A percentile compares a stretch with the other conserved stretches of the same genome.
These are phyloP conservation scores for Pseudogymnoascus sp. DNA, from an alignment of 2,329 filamentous ascomycete genomes.

Conservation along the genomic window DNA sequence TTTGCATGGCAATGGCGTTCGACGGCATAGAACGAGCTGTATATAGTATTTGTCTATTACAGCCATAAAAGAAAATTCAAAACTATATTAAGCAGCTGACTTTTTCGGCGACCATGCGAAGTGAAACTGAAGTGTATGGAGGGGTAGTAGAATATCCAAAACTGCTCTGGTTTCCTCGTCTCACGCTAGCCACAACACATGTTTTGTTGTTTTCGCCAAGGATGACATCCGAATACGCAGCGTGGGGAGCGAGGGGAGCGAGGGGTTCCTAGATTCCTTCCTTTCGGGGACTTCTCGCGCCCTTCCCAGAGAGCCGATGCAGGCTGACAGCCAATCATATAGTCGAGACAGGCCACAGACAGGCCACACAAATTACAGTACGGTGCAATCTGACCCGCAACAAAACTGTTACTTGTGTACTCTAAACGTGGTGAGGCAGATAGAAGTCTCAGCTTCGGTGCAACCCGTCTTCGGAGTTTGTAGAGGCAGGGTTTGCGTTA, in stretches of 20 bases:
- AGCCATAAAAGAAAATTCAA: conserved; percentile 9
- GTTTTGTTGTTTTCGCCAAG: conserved; percentile 7
- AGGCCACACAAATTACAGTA: not conserved
- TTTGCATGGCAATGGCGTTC: conserved; percentile 10
- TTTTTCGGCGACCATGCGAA: not conserved
- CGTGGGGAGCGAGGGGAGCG: not conserved
- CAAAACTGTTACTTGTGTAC: not conserved
- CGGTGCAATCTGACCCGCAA: not conserved
- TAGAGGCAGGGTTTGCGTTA: not conserved
- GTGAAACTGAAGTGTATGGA: not conserved
- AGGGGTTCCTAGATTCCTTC: not conserved
- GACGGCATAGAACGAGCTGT: conserved; percentile 8
- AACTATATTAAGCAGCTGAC: conserved; percentile 1
- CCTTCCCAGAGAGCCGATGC: not conserved
- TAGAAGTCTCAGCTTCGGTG: not conserved
- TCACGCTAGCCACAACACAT: not conserved
- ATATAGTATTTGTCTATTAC: conserved; percentile 8
- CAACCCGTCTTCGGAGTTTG: not conserved
- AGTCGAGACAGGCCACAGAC: not conserved
- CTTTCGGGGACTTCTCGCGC: not conserved
- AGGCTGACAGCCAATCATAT: not conserved
- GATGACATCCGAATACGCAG: conserved; percentile 1
- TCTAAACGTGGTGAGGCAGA: not conserved
- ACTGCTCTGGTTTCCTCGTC: not conserved
- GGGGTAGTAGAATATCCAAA: not conserved